Percentiles rank a stretch among this genome's conserved stretches.
phyloP scores from a whole-genome alignment of 2,329 filamentous ascomycete genomes.

The Colletotrichum sp. region DNA sequence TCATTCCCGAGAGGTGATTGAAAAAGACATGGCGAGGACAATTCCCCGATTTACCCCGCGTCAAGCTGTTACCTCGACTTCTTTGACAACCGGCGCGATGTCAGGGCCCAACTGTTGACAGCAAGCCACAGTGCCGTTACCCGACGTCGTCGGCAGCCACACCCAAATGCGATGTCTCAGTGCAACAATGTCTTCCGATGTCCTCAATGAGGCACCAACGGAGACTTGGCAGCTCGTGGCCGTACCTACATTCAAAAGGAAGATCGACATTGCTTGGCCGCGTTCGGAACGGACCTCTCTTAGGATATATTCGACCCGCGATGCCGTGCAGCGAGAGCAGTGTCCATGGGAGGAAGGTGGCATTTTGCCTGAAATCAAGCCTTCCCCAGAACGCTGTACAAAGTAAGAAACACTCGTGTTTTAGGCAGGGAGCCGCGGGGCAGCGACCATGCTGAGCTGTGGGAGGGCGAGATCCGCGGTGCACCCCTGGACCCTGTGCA shows the following conservation, averaged over 20 bases:
- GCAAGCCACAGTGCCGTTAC: neutral
- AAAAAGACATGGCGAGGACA: neutral
- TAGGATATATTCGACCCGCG: neutral
- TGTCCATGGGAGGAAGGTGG: neutral
- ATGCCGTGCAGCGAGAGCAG: neutral
- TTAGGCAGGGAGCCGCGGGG: neutral
- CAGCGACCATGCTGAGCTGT: neutral
- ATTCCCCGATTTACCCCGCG: neutral
- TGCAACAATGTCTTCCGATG: neutral
- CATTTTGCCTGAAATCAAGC: conserved; percentile 1
- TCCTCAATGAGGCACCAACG: neutral
- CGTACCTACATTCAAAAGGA: neutral
- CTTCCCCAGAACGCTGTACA: neutral
- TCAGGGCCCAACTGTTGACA: neutral
- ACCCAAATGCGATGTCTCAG: neutral
- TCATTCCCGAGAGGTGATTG: neutral
- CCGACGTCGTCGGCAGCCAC: neutral
- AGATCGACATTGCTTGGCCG: conserved; percentile 4
- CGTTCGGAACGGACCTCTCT: conserved; percentile 4
- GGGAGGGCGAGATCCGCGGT: neutral
- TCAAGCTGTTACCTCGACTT: neutral
- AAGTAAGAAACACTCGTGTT: neutral
- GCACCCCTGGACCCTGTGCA: conserved; percentile 4
- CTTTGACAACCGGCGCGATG: neutral
- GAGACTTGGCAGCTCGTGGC: conserved; percentile 1